These are phyloP conservation scores for Eimeria maxima DNA, from an alignment of 169 alveolate species.

Conservation along the genomic window DNA sequence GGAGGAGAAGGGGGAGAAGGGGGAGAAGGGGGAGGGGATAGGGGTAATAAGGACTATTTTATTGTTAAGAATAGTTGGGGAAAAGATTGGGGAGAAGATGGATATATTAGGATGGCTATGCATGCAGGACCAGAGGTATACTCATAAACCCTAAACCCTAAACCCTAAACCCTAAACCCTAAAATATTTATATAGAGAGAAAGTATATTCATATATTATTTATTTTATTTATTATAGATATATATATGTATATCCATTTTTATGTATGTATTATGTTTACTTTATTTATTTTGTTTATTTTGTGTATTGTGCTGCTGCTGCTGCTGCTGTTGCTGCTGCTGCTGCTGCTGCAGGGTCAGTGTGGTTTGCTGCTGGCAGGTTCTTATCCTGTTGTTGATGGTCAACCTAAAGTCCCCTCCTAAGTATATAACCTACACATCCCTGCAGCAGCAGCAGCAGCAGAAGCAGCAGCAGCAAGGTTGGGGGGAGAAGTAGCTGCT, in stretches of 20 bases:
- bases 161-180: not conserved
- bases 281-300: not conserved
- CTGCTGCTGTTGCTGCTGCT: not conserved
- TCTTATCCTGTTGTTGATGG: conserved; percentile 70
- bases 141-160: no score
- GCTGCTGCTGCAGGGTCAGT: conserved; percentile 60
- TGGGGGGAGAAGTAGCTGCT: not conserved
- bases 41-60: conserved; percentile 90
- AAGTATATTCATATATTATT: not conserved
- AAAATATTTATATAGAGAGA: not conserved
- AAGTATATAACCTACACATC: not conserved
- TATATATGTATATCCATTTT: not conserved
- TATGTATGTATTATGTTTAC: not conserved
- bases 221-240: not conserved
- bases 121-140: conserved; percentile 55
- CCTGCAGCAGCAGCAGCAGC: conserved; percentile 3
- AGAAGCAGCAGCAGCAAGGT: not conserved
- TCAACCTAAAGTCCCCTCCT: not conserved
- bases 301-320: no score
- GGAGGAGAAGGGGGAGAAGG: no score
- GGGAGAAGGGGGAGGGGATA: no score
- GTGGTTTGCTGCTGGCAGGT: conserved; percentile 75
- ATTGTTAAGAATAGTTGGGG: conserved; percentile 94
- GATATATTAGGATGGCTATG: conserved; percentile 90
- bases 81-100: conserved; percentile 94